A percentile compares a stretch with the other conserved stretches of the same genome.
phyloP scores from a whole-genome alignment of 1,139 yeast genomes.

The Kodamaea ohmeri region DNA sequence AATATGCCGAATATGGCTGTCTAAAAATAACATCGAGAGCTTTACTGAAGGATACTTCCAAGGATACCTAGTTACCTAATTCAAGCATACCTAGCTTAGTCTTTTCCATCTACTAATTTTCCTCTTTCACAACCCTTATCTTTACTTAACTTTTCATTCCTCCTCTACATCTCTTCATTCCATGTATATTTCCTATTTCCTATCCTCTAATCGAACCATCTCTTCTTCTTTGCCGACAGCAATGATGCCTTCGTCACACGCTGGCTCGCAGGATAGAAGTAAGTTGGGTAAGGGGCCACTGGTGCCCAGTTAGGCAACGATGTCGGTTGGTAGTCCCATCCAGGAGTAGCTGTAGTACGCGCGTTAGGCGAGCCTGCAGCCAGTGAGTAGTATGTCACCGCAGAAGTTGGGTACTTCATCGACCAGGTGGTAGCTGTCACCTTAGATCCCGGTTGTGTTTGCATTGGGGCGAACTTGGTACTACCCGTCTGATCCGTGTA shows the following conservation, averaged over 20 bases:
- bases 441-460: slow-evolving; percentile 70
- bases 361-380: slow-evolving; percentile 42
- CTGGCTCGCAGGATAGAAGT: slow-evolving; percentile 40
- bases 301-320: slow-evolving; percentile 66
- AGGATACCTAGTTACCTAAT: background rate
- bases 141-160: too few species aligned
- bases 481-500: slow-evolving; percentile 75
- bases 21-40: too few species aligned
- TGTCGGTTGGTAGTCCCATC: slow-evolving; percentile 73
- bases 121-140: too few species aligned
- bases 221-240: slow-evolving; percentile 33
- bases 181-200: background rate
- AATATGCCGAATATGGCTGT: too few species aligned
- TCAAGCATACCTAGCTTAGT: too few species aligned
- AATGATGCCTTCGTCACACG: slow-evolving; percentile 41
- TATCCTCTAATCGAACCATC: slow-evolving; percentile 30
- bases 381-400: slow-evolving; percentile 55
- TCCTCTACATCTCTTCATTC: background rate
- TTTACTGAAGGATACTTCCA: too few species aligned
- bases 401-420: slow-evolving; percentile 60
- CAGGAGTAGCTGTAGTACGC: slow-evolving; percentile 69
- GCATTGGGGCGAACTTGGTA: slow-evolving; percentile 88
- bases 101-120: too few species aligned
- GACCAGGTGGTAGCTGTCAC: slow-evolving; percentile 69
- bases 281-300: slow-evolving; percentile 64